Percentiles rank a stretch among this genome's conserved stretches.
These are phyloP conservation scores for Tetraselmis chui DNA, from an alignment of 139 green algal genomes.

Conservation along the genomic window DNA sequence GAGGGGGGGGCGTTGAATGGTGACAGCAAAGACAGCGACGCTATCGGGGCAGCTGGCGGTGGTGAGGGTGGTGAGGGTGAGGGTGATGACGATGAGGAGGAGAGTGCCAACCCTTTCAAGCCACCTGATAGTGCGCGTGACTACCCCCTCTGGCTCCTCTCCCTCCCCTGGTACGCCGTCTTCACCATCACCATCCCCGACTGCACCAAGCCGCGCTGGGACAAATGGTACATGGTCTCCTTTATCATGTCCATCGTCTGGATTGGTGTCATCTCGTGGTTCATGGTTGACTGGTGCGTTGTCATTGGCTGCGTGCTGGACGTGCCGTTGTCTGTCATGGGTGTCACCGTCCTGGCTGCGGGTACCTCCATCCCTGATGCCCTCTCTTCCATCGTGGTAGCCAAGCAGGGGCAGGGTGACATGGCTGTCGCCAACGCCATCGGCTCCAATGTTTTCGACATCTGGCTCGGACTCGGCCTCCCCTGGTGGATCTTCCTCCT, in stretches of 20 bases:
- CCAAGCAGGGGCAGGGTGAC: slow-evolving; percentile 31
- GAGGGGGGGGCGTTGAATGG: not conserved
- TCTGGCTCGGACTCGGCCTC: slow-evolving; percentile 36
- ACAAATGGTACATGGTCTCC: slow-evolving; percentile 26
- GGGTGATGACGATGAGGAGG: slow-evolving; percentile 11
- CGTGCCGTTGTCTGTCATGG: slow-evolving; percentile 31
- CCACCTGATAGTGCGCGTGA: not conserved
- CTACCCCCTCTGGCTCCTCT: slow-evolving; percentile 23
- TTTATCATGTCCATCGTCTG: slow-evolving; percentile 33
- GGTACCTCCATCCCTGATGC: slow-evolving; percentile 36
- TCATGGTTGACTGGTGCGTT: slow-evolving; percentile 30
- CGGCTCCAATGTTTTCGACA: slow-evolving; percentile 41
- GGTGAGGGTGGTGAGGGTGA: not conserved
- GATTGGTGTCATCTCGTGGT: slow-evolving; percentile 35
- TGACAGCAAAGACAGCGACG: not conserved
- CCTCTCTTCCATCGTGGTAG: slow-evolving; percentile 28
- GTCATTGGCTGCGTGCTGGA: slow-evolving; percentile 31
- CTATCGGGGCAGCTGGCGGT: not conserved
- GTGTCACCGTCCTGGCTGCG: slow-evolving; percentile 30
- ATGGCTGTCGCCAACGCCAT: slow-evolving; percentile 44
- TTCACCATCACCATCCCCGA: slow-evolving; percentile 30
- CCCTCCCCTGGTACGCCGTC: slow-evolving; percentile 26
- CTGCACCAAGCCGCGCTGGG: slow-evolving; percentile 19
- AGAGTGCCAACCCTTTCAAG: slow-evolving; percentile 6
- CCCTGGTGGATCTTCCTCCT: slow-evolving; percentile 33